These are phyloP conservation scores for Castanospermum australe DNA, from an alignment of 306 rosid genomes.

Conservation along the genomic window DNA sequence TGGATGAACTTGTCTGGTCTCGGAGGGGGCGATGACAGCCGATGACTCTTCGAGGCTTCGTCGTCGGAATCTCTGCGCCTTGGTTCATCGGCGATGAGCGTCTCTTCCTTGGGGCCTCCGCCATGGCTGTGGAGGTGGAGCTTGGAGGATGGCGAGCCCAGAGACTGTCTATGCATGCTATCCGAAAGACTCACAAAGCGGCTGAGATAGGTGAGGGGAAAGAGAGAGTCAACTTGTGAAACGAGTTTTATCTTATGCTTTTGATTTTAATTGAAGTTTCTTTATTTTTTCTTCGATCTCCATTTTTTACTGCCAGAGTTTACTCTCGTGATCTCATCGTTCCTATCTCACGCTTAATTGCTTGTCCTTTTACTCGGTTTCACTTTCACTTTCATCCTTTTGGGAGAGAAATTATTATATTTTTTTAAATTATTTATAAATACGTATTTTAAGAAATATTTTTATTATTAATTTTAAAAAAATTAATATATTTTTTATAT, in stretches of 20 bases:
- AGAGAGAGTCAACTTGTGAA: not conserved
- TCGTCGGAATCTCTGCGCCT: conserved; percentile 48
- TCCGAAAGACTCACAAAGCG: not conserved
- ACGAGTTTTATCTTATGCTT: not conserved
- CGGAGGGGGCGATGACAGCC: conserved; percentile 54
- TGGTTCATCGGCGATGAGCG: conserved; percentile 22
- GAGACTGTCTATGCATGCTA: conserved; percentile 91
- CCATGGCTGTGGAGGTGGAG: conserved; percentile 65
- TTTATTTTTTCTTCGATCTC: not conserved
- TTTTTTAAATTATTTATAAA: too few species aligned
- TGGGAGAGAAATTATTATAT: too few species aligned
- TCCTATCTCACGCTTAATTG: not conserved
- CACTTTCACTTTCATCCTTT: too few species aligned
- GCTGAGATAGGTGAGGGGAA: conserved; percentile 14
- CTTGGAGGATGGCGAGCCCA: conserved; percentile 82
- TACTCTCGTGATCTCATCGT: conserved; percentile 9
- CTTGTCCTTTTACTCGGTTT: not conserved
- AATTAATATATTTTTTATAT: too few species aligned
- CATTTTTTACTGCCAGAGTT: not conserved
- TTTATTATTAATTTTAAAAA: too few species aligned
- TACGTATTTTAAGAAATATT: too few species aligned
- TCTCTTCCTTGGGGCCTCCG: conserved; percentile 40
- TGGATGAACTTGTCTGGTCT: conserved; percentile 71
- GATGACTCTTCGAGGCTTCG: conserved; percentile 55
- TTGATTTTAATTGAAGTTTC: not conserved